These are phyloP conservation scores for Pseudopyrenochaeta lycopersici DNA, from an alignment of 2,329 filamentous ascomycete species.

Conservation along the genomic window DNA sequence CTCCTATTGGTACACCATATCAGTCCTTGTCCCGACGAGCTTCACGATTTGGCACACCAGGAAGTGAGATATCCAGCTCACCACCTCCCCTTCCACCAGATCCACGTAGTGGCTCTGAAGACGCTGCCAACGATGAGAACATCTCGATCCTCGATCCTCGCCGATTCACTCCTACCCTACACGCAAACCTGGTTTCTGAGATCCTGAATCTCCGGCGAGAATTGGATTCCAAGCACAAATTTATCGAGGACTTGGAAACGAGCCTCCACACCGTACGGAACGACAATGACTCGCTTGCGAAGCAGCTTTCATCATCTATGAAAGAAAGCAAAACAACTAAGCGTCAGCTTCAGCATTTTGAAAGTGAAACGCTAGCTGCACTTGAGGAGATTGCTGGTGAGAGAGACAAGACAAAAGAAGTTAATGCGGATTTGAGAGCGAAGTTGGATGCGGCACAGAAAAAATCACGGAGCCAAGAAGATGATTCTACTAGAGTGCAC, in stretches of 20 bases:
- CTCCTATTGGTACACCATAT: constrained; percentile 76
- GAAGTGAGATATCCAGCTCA: constrained; percentile 72
- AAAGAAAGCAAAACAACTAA: constrained; percentile 85
- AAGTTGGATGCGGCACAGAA: constrained; percentile 82
- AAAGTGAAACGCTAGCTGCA: constrained; percentile 87
- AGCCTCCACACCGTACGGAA: constrained; percentile 74
- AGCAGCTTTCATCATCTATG: constrained; percentile 67
- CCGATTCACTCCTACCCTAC: constrained; percentile 92
- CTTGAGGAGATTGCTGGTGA: constrained; percentile 84
- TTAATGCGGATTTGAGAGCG: constrained; percentile 74
- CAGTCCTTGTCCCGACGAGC: constrained; percentile 69
- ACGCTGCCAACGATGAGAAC: constrained; percentile 69
- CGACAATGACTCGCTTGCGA: constrained; percentile 77
- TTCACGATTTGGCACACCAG: constrained; percentile 66
- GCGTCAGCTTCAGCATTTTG: constrained; percentile 84
- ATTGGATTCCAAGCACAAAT: constrained; percentile 85
- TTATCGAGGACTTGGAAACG: constrained; percentile 85
- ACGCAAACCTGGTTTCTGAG: constrained; percentile 93
- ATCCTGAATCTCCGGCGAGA: constrained; percentile 88
- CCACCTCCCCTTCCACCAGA: constrained; percentile 64
- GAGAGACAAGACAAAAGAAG: constrained; percentile 82
- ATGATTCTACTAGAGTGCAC: constrained; percentile 81
- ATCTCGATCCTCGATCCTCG: constrained; percentile 84
- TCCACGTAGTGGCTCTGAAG: constrained; percentile 57
- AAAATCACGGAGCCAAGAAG: constrained; percentile 79